Base-by-base conservation (phyloP, 2,329 filamentous ascomycete genomes). In the Monilinia aucupariae region DNA sequence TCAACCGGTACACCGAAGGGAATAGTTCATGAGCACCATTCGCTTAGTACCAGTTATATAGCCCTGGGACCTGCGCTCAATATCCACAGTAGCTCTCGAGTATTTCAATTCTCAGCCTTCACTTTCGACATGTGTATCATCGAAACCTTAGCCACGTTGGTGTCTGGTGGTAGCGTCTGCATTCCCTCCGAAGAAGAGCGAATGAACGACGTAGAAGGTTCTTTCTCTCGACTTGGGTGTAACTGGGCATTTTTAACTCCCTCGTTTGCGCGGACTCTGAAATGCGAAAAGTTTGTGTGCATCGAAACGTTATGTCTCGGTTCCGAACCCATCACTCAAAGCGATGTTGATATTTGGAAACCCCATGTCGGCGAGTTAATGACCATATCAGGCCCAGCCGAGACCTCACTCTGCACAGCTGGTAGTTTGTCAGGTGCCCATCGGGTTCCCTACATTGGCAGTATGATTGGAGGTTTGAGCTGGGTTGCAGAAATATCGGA, bases 1-100 rank as follows among this genome's bases (percentile, higher is more conserved):
- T 75, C 75, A 6, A 79, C 78, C 1, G 78, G 79, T 2, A 71
- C 67, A 2, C 78, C 78, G 0, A 80, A 80, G 66, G 77, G 74
- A 0, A 47, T 56, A 5, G 56, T 68, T 17, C 37, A 64, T 27
- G 61, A 64, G 30, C 67, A 67, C 50, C 1, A 54, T 63, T 41
- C 56, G 45, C 20, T 55, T 60, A 37, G 61, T 51, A 75, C 67
- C 74, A 74, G 59, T n/a, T 22, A 22, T 3, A 9, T 74, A 71
- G 32, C 74, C 72, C n/a, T 60, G 48, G 53, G 54, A 37, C 20
- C 39, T 73, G 1, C 72, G 70, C 54, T 78, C 73, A 53, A 25
- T 5, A 61, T 66, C 34, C 39, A 58, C 13, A 34, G 50, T 15
- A 49, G 41, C 1, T 63, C 66, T 15, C 61, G 66, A 17, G 63